Conservation (phyloP, 768 basidiomycete species). For the Psilocybe azurescens region DNA sequence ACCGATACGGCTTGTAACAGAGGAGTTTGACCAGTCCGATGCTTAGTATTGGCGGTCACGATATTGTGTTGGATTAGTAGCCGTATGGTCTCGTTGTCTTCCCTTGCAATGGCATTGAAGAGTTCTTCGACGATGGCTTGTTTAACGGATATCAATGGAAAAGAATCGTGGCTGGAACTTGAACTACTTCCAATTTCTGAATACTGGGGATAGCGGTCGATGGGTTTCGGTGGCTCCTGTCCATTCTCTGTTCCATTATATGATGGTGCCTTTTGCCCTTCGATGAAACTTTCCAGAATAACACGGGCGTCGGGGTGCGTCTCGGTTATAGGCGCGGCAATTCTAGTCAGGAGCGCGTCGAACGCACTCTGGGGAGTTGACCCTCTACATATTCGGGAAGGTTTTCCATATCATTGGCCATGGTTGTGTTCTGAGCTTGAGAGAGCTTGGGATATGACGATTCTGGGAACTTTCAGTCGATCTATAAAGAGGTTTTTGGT, state of each 20-base stretch:
- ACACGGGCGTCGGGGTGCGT: background rate
- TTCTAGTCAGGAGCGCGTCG: conserved; percentile 12
- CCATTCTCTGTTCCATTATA: background rate
- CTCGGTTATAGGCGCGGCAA: background rate
- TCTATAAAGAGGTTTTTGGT: background rate
- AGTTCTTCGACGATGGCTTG: conserved; percentile 8
- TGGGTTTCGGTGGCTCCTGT: conserved; percentile 1
- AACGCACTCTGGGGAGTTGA: conserved; percentile 13
- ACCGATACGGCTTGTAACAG: conserved; percentile 6
- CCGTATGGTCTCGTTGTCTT: conserved; percentile 9
- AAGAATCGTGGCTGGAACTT: background rate
- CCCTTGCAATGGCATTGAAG: conserved; percentile 8
- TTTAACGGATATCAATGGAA: background rate
- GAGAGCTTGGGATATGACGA: background rate
- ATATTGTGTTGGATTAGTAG: conserved; percentile 12
- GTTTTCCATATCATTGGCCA: background rate
- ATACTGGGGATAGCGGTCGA: background rate
- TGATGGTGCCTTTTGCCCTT: conserved; percentile 3
- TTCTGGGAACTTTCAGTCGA: background rate
- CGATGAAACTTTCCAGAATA: conserved; percentile 9
- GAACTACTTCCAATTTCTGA: background rate
- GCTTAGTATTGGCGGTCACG: conserved; percentile 12
- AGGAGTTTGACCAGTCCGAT: background rate
- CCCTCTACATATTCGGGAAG: conserved; percentile 12
- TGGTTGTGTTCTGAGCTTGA: background rate